Evolutionary conservation across 352 stramenopile species (phyloP), one percentile per base, ranked within the genome.

Genomic region (Aphanomyces cochlioides): DNA sequence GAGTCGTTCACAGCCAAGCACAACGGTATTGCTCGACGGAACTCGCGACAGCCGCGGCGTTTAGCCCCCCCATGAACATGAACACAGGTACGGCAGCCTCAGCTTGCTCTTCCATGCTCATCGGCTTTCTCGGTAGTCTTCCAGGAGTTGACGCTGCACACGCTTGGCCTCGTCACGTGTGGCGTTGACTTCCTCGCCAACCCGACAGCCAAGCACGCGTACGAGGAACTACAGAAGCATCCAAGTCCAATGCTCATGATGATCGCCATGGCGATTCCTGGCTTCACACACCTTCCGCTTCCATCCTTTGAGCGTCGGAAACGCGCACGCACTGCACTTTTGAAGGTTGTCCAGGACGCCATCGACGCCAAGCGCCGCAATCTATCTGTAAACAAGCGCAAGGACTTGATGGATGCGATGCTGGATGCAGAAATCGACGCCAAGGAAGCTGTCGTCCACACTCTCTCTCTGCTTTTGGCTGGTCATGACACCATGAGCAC

Each of bases 401-500:
- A 17, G 10, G 37, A 67, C 47, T 41, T 67, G 7, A 28, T 67
- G n/a, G 60, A 67, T 37, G 12, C 54, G n/a, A 57, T 67, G 60
- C 60, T 67, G 10, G 41, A 39, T 15, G 43, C 38, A 8, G 3
- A 13, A 19, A 67, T 67, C 8, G 47, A 37, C 13, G 3, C 37
- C 17, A 5, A 63, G 1, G 60, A 67, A 57, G 60, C 60, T 15
- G 17, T 4, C 10, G 60, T 67, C 19, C 60, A 67, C 28, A 41
- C 47, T 34, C 50, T 67, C 38, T 54, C 60, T 8, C 5, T 67
- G 45, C 45, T 67, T 37, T 67, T 67, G 36, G 60, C 60, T 19
- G 60, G 60, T 34, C 60, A 67, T 19, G 60, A 67, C 28, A 67
- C 60, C 7, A 67, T 41, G 17, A 67, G 60, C 37, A 56, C 28